Evolutionary conservation across 1,284 basidiomycete genomes (phyloP).

Genomic region (Ustilago hordei): DNA sequence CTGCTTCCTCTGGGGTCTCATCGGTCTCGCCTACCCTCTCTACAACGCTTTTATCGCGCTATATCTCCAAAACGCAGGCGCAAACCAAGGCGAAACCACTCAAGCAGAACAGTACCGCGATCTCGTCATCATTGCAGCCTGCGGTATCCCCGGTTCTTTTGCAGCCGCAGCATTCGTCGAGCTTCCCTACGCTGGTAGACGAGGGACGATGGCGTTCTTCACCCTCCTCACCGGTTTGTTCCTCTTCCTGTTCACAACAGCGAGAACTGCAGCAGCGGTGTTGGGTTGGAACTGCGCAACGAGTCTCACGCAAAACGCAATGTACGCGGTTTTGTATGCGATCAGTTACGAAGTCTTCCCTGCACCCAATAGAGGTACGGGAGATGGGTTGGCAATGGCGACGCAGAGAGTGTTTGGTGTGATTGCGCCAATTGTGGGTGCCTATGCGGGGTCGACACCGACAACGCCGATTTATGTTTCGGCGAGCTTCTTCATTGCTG

Average conservation of each 20-base stretch:
- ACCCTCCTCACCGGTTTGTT: conserved; percentile 78
- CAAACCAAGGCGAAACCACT: conserved; percentile 68
- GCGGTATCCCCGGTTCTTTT: conserved; percentile 76
- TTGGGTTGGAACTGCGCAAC: conserved; percentile 79
- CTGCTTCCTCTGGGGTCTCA: conserved; percentile 77
- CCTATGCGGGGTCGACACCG: conserved; percentile 72
- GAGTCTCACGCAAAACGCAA: conserved; percentile 75
- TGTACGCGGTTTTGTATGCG: conserved; percentile 81
- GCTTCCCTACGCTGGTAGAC: conserved; percentile 76
- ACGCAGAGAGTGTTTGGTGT: conserved; percentile 77
- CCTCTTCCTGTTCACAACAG: conserved; percentile 78
- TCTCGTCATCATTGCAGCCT: conserved; percentile 75
- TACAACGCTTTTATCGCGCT: conserved; percentile 78
- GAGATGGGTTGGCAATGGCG: conserved; percentile 77
- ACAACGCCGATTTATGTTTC: conserved; percentile 79
- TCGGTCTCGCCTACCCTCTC: conserved; percentile 80
- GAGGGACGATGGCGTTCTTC: conserved; percentile 76
- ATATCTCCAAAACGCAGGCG: conserved; percentile 73
- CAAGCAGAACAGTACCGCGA: conserved; percentile 76
- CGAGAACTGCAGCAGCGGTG: conserved; percentile 75
- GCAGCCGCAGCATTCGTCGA: conserved; percentile 75
- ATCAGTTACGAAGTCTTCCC: conserved; percentile 77
- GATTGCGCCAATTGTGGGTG: conserved; percentile 77
- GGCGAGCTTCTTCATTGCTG: conserved; percentile 76
- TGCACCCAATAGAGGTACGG: conserved; percentile 79